Base-by-base conservation (phyloP, 2,329 filamentous ascomycete species). In the Cadophora sp. region DNA sequence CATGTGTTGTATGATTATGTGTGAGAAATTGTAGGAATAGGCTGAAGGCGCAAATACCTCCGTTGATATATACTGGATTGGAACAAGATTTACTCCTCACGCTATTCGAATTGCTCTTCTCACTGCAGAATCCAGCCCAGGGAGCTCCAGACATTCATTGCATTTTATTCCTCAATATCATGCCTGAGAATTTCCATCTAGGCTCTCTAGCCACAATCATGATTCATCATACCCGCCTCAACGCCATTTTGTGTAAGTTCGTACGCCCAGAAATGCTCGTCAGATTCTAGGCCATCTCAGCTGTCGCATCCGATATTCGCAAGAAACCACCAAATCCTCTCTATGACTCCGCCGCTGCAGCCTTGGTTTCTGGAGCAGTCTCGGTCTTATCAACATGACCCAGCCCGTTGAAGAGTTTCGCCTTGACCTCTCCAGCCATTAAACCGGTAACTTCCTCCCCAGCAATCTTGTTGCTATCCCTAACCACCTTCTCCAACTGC, bases 381-480 rank as follows among this genome's bases (percentile, higher is more conserved):
- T 67, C 31, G 14, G 66, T 24, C 34, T 71, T 68, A 4, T 19
- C 8, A 31, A 59, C 62, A 40, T 73, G 72, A 53, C 73, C 73
- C 19, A 77, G 66, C 1, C 77, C 77, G 69, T 78, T 79, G 73
- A 86, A 86, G 11, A 86, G 77, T 69, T 81, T 82, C 70, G 82
- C 81, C 75, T 86, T 86, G 31, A 86, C 82, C 56, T 85, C 82
- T 31, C 76, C 79, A 48, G 79, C 79, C 72, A 81, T 76, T 50
- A 81, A 69, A 6, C 80, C 80, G 0, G 76, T 77, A 55, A 76
- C 77, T 69, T 88, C 86, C 73, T 88, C 86, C 0, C 82, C 82
- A 6, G 85, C 82, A 75, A 89, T 86, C 72, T 86, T 85, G 70
- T 86, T 84, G 63, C 86, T 85, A 70, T 86, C 85, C 48, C 81